Conservation (phyloP, 768 basidiomycete genomes). For the Psilocybe tampanensis region DNA sequence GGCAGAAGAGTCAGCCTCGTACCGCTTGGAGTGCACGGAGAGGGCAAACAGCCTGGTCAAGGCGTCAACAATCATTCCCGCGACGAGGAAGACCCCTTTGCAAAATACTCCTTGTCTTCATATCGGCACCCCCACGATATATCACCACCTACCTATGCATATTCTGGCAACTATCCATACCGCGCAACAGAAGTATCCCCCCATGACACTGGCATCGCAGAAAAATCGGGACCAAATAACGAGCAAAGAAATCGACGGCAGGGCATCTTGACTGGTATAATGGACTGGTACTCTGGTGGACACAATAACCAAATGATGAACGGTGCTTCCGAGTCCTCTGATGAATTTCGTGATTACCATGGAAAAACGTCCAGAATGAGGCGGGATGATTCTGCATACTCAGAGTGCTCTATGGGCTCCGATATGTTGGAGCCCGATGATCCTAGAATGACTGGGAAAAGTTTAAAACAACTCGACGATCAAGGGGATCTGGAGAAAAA, state of each 20-base stretch:
- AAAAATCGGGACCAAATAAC: constrained; percentile 15
- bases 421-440: constrained; percentile 73
- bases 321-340: constrained; percentile 1
- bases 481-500: constrained; percentile 65
- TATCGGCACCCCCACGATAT: constrained; percentile 68
- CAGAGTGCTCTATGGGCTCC: constrained; percentile 42
- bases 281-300: constrained; percentile 51
- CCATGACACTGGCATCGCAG: constrained; percentile 1
- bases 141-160: constrained; percentile 48
- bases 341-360: constrained; percentile 12
- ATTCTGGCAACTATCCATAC: constrained; percentile 28
- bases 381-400: constrained; percentile 47
- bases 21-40: background rate
- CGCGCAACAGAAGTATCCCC: background rate
- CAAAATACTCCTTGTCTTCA: constrained; percentile 53
- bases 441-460: constrained; percentile 64
- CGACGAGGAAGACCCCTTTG: constrained; percentile 25
- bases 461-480: constrained; percentile 53
- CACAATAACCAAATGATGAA: constrained; percentile 2
- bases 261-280: constrained; percentile 51
- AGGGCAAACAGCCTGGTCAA: background rate
- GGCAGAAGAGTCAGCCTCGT: constrained; percentile 7
- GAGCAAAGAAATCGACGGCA: constrained; percentile 36
- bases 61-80: background rate
- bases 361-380: constrained; percentile 20